phyloP scores from a whole-genome alignment of 2,329 filamentous ascomycete genomes.

The Tolypocladium inflatum region DNA sequence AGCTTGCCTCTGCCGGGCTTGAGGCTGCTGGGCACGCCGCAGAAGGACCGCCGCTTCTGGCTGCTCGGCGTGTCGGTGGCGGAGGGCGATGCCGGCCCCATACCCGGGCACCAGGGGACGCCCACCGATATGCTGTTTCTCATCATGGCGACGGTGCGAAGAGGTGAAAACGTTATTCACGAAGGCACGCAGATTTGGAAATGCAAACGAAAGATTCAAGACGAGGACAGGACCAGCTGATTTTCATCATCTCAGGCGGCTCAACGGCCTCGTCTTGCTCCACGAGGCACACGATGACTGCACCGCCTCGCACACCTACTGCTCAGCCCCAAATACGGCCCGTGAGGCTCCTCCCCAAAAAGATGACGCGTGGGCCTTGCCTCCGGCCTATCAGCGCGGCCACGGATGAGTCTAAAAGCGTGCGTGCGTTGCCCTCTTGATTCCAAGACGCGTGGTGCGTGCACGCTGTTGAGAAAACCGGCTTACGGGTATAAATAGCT shows the following conservation, averaged over 20 bases:
- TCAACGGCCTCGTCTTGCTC: not conserved
- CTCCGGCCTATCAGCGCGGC: not conserved
- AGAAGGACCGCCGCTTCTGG: slow-evolving; percentile 2
- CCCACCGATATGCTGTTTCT: not conserved
- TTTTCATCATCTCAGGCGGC: not conserved
- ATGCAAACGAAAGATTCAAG: not conserved
- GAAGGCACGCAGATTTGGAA: not conserved
- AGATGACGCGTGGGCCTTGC: not conserved
- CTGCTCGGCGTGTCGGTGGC: not conserved
- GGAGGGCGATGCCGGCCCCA: not conserved
- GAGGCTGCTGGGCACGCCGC: slow-evolving; percentile 9
- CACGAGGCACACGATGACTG: not conserved
- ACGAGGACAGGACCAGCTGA: not conserved
- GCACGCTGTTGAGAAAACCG: not conserved
- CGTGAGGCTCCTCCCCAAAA: not conserved
- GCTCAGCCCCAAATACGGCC: not conserved
- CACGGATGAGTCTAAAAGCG: not conserved
- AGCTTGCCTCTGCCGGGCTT: slow-evolving; percentile 19
- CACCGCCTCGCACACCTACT: not conserved
- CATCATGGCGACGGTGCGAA: not conserved
- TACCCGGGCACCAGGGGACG: not conserved
- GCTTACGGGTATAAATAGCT: not conserved
- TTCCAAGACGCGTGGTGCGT: not conserved
- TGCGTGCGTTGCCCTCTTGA: not conserved
- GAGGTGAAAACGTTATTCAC: not conserved